A percentile compares a stretch with the other conserved stretches of the same genome.
phyloP scores from a whole-genome alignment of 2,329 filamentous ascomycete species.

The Trichoderma atroviride region DNA sequence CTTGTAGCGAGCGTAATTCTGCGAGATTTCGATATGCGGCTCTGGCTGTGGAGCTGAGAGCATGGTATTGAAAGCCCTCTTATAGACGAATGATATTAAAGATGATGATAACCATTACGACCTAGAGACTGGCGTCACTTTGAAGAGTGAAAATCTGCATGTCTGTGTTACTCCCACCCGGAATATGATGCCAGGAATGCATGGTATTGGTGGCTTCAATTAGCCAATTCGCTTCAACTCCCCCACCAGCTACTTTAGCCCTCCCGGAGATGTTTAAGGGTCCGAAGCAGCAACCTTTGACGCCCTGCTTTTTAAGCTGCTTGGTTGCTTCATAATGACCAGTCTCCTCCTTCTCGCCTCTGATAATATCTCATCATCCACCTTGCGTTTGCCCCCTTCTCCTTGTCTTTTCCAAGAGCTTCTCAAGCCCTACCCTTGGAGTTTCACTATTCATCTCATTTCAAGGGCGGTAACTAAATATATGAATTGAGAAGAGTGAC shows the following conservation, averaged over 20 bases:
- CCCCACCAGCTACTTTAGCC: slow-evolving; percentile 7
- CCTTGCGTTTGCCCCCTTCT: background rate
- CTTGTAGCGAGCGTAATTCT: background rate
- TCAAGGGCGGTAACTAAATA: background rate
- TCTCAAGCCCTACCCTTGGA: background rate
- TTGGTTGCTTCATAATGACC: background rate
- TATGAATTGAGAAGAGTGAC: background rate
- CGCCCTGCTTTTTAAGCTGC: background rate
- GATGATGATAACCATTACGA: background rate
- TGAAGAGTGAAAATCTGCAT: background rate
- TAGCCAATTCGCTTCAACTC: background rate
- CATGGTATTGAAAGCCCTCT: background rate
- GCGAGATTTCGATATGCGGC: background rate
- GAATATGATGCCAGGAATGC: background rate
- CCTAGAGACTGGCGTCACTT: background rate
- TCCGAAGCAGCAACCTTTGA: background rate
- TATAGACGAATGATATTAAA: background rate
- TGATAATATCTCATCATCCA: background rate
- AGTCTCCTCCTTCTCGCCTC: background rate
- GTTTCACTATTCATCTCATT: background rate
- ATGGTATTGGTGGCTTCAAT: background rate
- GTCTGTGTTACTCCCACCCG: background rate
- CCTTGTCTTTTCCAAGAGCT: background rate
- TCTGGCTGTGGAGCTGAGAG: background rate
- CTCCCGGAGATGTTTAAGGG: background rate